These are phyloP conservation scores for Pseudopithomyces maydicus DNA, from an alignment of 2,329 filamentous ascomycete genomes.

Conservation along the genomic window DNA sequence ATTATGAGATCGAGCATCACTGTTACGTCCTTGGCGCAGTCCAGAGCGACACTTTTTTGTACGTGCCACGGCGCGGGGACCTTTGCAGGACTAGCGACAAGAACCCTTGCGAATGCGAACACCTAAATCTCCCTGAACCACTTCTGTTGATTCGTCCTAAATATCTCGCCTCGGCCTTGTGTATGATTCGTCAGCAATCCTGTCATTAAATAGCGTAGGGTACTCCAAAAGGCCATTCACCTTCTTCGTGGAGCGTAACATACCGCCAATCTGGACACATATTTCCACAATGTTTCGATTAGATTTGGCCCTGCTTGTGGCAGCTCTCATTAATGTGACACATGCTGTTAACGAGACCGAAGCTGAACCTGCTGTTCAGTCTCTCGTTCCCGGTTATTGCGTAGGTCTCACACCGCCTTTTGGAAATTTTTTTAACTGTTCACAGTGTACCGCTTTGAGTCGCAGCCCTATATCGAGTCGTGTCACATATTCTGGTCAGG, in stretches of 20 bases:
- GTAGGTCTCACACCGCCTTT: constrained; percentile 2
- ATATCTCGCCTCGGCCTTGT: not conserved
- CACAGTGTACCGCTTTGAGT: constrained; percentile 13
- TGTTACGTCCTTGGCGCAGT: not conserved
- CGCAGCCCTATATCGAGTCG: constrained; percentile 8
- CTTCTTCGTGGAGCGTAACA: not conserved
- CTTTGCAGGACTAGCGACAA: not conserved
- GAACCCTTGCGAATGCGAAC: not conserved
- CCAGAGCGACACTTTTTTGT: not conserved
- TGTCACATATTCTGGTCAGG: constrained; percentile 13
- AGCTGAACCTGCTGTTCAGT: constrained; percentile 8
- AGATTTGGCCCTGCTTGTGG: constrained; percentile 6
- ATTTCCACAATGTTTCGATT: constrained; percentile 9
- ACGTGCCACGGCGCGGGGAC: not conserved
- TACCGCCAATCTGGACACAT: not conserved
- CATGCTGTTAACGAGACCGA: constrained; percentile 10
- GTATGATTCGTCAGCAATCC: not conserved
- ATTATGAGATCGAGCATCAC: not conserved
- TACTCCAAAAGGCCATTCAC: not conserved
- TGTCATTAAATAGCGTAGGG: constrained; percentile 1
- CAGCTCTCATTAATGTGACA: constrained; percentile 5
- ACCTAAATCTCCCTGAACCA: not conserved
- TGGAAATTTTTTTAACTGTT: constrained; percentile 6
- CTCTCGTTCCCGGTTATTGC: constrained; percentile 11
- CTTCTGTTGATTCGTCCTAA: not conserved